Percentiles rank a stretch among this genome's conserved stretches.
Evolutionary conservation across 495 filamentous ascomycete genomes (phyloP).

Genomic region (Lasiosphaeriaceae sp.): DNA sequence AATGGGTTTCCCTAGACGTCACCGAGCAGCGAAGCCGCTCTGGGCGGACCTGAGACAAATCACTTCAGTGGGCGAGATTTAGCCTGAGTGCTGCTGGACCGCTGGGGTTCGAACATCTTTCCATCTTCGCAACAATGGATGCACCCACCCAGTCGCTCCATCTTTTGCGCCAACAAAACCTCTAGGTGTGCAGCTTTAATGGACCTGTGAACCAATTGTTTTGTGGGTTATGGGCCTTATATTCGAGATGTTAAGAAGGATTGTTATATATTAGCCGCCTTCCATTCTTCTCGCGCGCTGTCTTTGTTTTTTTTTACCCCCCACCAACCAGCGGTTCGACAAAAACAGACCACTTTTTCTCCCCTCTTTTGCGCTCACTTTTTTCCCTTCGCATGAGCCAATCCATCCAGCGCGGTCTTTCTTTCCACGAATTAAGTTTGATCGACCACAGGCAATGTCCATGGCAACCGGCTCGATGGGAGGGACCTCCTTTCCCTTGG

Average conservation of each 20-base stretch:
- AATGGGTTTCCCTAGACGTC: conserved; percentile 9
- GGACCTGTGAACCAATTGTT: neutral
- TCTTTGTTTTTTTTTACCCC: neutral
- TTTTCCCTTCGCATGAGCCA: neutral
- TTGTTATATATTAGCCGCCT: neutral
- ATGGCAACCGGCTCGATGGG: conserved; percentile 10
- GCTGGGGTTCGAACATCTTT: too few relatives aligned
- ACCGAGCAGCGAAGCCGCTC: conserved; percentile 9
- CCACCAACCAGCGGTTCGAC: neutral
- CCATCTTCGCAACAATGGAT: too few relatives aligned
- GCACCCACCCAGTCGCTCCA: neutral
- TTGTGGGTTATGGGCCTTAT: neutral
- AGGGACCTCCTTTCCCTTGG: neutral
- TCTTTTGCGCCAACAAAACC: neutral
- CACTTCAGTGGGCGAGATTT: neutral
- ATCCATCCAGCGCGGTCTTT: neutral
- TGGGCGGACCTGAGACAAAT: neutral
- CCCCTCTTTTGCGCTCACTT: neutral
- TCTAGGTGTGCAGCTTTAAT: neutral
- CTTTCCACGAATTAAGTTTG: neutral
- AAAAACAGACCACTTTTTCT: neutral
- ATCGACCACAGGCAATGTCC: neutral
- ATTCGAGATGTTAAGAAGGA: neutral
- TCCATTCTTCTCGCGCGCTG: neutral
- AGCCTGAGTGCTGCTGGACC: neutral